Percentiles rank a stretch among this genome's conserved stretches.
These are phyloP conservation scores for Pleurotus sapidus DNA, from an alignment of 768 basidiomycete genomes.

Conservation along the genomic window DNA sequence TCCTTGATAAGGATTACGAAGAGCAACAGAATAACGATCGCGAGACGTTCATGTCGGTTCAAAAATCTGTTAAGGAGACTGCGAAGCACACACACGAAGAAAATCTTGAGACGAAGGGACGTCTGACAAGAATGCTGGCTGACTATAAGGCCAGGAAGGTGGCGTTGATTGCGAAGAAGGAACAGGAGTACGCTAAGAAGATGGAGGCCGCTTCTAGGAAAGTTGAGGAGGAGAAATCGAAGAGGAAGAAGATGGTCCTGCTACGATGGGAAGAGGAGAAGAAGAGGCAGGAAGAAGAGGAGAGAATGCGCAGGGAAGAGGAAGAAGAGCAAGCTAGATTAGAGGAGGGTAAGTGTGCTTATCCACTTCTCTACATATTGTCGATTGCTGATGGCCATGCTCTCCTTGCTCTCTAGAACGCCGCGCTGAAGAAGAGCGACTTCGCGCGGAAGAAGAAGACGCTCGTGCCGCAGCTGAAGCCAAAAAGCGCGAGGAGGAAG, in stretches of 20 bases:
- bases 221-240: slow-evolving; percentile 83
- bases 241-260: slow-evolving; percentile 54
- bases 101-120: slow-evolving; percentile 74
- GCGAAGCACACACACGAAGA: too few species aligned
- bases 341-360: slow-evolving; percentile 46
- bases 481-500: too few species aligned
- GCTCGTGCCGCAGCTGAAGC: too few species aligned
- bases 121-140: slow-evolving; percentile 67
- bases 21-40: too few species aligned
- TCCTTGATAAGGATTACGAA: too few species aligned
- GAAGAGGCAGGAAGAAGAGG: slow-evolving; percentile 38
- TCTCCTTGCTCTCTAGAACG: too few species aligned
- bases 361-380: background rate
- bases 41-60: too few species aligned
- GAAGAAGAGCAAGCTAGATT: slow-evolving; percentile 49
- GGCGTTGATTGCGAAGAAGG: slow-evolving; percentile 50
- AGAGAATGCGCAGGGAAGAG: slow-evolving; percentile 35
- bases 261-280: slow-evolving; percentile 61
- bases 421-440: too few species aligned
- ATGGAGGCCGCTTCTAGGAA: slow-evolving; percentile 57
- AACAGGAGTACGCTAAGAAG: slow-evolving; percentile 64
- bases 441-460: too few species aligned
- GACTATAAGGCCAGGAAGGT: slow-evolving; percentile 62
- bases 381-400: too few species aligned
- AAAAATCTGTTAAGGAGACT: too few species aligned